phyloP scores from a whole-genome alignment of 1,284 basidiomycete species.

The Ceraceosorus bombacis region DNA sequence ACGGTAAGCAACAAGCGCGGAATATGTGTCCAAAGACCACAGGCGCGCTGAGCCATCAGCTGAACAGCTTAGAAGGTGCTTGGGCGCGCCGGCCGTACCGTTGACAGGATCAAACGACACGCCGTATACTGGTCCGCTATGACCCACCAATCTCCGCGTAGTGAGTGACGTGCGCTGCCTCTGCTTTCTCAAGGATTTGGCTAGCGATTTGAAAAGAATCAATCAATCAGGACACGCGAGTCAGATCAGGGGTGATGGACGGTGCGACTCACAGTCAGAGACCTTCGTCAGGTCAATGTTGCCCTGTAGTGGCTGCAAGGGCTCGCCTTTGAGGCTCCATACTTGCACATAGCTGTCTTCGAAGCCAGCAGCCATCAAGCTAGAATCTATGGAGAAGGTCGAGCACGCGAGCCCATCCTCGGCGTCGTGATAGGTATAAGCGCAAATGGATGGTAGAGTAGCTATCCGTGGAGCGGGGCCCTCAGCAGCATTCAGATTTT shows the following conservation, averaged over 20 bases:
- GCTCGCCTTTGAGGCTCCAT: conserved; percentile 92
- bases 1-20: conserved; percentile 84
- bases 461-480: conserved; percentile 33
- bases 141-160: conserved; percentile 80
- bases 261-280: conserved; percentile 52
- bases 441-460: conserved; percentile 43
- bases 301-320: conserved; percentile 66
- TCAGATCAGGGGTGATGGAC: background rate
- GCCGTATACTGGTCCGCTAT: conserved; percentile 92
- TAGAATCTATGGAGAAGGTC: conserved; percentile 81
- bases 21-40: conserved; percentile 93
- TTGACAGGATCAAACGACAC: conserved; percentile 84
- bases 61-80: conserved; percentile 82
- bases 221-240: background rate
- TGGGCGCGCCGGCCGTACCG: conserved; percentile 76
- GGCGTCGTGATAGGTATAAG: conserved; percentile 46
- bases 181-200: conserved; percentile 23
- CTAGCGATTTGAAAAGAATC: background rate
- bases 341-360: conserved; percentile 89
- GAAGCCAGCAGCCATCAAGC: conserved; percentile 92
- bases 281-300: conserved; percentile 64
- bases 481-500: conserved; percentile 7
- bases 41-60: conserved; percentile 83
- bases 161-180: conserved; percentile 22
- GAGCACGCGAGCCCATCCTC: conserved; percentile 62